Evolutionary conservation across 1,139 yeast species (phyloP), one percentile per base, ranked within the genome.

Genomic region (Blastobotrys aristatus): DNA sequence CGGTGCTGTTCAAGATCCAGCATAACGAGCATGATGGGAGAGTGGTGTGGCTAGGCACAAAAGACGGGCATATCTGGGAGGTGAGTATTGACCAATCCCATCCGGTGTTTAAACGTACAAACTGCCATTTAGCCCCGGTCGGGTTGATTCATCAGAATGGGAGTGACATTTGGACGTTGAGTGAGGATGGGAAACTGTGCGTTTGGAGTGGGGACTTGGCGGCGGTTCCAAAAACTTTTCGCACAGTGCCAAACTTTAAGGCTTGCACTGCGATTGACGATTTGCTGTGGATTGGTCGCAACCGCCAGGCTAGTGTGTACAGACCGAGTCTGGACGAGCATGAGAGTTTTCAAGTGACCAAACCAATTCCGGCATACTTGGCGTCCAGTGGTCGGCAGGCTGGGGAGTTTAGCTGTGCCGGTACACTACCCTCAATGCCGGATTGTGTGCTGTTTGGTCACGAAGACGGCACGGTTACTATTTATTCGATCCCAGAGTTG

Each of bases 371-470:
- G 35, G 62, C 63, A 16, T 45, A 46, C 18, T 33, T 40, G n/a
- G 44, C 36, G 6, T 43, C 46, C 5, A 24, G 35, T 13, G 51
- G 48, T 1, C 17, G 54, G 34, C 44, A 46, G 10, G 50, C 50
- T 17, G 68, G 69, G 4, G 69, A 65, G 26, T 63, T 67, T 22
- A 58, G 68, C 21, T 63, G 67, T 51, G 68, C 66, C 0, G 56
- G 66, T 2, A 44, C 50, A 27, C 48, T 63, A 13, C 50, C 58
- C 16, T 43, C 55, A 32, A 52, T 53, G 22, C 63, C 63, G 1
- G 69, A 65, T 29, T 44, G 50, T 18, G 66, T 67, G 2, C 66
- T 63, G 43, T 67, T 70, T 49, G 75, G 75, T 7, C 74, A 70
- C 46, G 72, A 69, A 16, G 72, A 69, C 49, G 75, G 75, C 4